Base-by-base conservation (phyloP, 495 filamentous ascomycete species). In the Oleoguttula mirabilis region DNA sequence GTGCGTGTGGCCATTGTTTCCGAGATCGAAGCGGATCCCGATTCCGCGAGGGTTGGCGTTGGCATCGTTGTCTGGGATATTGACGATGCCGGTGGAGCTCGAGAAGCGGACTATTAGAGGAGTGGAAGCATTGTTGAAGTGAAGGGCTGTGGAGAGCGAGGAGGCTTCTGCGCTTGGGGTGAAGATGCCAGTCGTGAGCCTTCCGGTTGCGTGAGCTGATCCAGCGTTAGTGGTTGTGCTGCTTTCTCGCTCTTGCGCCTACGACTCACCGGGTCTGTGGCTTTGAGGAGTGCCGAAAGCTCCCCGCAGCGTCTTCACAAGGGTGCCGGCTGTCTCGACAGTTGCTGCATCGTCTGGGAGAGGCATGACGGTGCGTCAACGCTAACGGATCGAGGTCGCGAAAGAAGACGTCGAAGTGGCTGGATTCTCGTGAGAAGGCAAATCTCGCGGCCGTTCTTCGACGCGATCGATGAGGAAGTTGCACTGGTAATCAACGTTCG, bases 181-280 rank as follows among this genome's bases (percentile, higher is more conserved):
- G 57, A 76, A 76, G 12, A 60, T 65, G 28, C 72, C 72, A 15
- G 47, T 63, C 4, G 71, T 54, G 16, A 72, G 54, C 40, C 59
- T 32, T 7, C 71, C 71, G 47, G 65, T 64, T 27, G 71, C 72
- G 45, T 76, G 72, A 10, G 67, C 71, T 72, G n/a, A n/a, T n/a
- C n/a, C n/a, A n/a, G 14, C 38, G 12, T 11, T 46, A 21, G 40
- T n/a, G n/a, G n/a, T n/a, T n/a, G n/a, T n/a, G n/a, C n/a, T n/a
- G n/a, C n/a, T n/a, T n/a, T n/a, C n/a, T n/a, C n/a, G n/a, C n/a
- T n/a, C n/a, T n/a, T n/a, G n/a, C n/a, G n/a, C n/a, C n/a, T n/a
- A n/a, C n/a, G 38, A 28, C 32, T 8, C 51, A 67, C 67, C 67
- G 34, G 68, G 64, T 36, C 69, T 59, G 34, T 64, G 67, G 25